Conservation (phyloP, 306 rosid genomes). For the Cucumis melo region DNA sequence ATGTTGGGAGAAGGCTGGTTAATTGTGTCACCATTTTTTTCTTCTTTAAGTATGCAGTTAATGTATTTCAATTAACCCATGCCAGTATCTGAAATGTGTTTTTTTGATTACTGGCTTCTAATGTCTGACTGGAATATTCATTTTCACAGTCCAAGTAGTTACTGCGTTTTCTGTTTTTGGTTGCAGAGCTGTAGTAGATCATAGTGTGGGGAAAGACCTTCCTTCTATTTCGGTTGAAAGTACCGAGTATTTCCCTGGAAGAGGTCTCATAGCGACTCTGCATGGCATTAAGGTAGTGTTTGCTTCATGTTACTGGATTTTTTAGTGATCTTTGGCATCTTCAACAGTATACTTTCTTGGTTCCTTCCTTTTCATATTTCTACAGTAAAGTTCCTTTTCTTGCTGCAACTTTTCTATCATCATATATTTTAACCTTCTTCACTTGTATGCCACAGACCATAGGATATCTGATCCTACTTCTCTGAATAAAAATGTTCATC, state of each 20-base stretch:
- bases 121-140: not conserved
- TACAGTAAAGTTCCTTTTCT: not conserved
- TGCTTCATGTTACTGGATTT: not conserved
- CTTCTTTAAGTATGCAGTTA: not conserved
- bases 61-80: not conserved
- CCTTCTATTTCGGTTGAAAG: conserved; percentile 88
- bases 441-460: not conserved
- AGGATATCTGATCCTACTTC: not conserved
- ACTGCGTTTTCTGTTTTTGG: conserved; percentile 5
- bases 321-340: not conserved
- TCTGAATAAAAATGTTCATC: not conserved
- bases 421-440: not conserved
- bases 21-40: not conserved
- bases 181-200: conserved; percentile 95
- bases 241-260: conserved; percentile 92
- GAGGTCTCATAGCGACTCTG: conserved; percentile 83
- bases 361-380: not conserved
- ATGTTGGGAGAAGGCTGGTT: not conserved
- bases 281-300: conserved; percentile 51
- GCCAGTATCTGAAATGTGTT: not conserved
- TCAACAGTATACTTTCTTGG: not conserved
- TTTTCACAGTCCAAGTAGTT: not conserved
- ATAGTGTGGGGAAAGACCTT: conserved; percentile 85
- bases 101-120: not conserved
- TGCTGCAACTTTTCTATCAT: not conserved